These are phyloP conservation scores for Dactylellina sp. DNA, from an alignment of 2,329 filamentous ascomycete genomes.

Conservation along the genomic window DNA sequence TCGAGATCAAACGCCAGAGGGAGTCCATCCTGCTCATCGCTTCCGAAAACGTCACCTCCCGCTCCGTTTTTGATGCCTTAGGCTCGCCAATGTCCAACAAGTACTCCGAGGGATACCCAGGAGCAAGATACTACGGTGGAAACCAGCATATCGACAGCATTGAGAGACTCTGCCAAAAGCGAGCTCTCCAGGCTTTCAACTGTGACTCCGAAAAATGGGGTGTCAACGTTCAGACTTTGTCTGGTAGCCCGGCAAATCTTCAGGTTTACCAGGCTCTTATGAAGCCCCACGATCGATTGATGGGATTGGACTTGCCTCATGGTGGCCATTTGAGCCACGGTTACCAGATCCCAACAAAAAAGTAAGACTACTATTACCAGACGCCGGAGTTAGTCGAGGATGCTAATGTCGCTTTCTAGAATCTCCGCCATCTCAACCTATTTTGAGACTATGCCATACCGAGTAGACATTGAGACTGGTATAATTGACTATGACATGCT, in stretches of 20 bases:
- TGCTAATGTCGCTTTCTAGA: conserved; percentile 64
- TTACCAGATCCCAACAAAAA: conserved; percentile 94
- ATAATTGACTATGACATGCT: conserved; percentile 97
- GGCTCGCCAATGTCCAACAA: conserved; percentile 98
- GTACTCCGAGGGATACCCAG: conserved; percentile 98
- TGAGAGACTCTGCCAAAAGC: conserved; percentile 92
- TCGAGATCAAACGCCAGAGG: conserved; percentile 94
- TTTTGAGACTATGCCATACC: conserved; percentile 98
- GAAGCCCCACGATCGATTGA: conserved; percentile 92
- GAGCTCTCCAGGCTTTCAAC: conserved; percentile 91
- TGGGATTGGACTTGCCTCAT: conserved; percentile 95
- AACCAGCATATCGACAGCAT: conserved; percentile 99
- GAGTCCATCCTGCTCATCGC: conserved; percentile 99
- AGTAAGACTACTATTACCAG: conserved; percentile 69
- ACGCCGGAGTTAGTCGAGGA: neutral
- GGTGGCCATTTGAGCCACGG: conserved; percentile 96
- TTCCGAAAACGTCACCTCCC: conserved; percentile 98
- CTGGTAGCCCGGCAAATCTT: conserved; percentile 93
- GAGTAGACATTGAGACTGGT: conserved; percentile 86
- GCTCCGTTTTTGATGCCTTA: conserved; percentile 96
- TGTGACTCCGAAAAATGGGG: conserved; percentile 91
- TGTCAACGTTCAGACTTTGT: conserved; percentile 96
- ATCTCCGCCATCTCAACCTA: conserved; percentile 98
- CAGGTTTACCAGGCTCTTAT: conserved; percentile 99
- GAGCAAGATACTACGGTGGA: conserved; percentile 97